These are phyloP conservation scores for Teunomyces tritomae DNA, from an alignment of 805 yeast species.

Conservation along the genomic window DNA sequence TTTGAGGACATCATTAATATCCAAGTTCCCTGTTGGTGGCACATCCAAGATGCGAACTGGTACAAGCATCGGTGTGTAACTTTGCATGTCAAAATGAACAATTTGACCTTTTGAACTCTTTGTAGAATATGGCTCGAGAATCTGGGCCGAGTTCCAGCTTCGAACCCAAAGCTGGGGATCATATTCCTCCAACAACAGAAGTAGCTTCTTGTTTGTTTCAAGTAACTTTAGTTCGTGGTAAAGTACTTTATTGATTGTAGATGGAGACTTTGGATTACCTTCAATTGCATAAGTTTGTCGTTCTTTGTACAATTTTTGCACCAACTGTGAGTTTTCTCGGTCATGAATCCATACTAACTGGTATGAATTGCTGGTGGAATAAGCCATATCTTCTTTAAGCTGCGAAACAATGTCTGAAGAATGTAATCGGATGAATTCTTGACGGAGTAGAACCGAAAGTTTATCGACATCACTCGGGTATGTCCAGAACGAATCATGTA, in stretches of 20 bases:
- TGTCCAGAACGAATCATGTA: conserved; percentile 48
- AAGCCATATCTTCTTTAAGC: conserved; percentile 24
- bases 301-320: conserved; percentile 3
- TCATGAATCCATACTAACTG: conserved; percentile 35
- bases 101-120: background rate
- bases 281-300: conserved; percentile 5
- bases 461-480: conserved; percentile 28
- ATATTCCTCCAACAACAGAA: conserved; percentile 15
- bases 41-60: conserved; percentile 27
- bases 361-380: conserved; percentile 19
- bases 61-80: conserved; percentile 19
- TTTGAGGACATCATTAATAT: conserved; percentile 27
- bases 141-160: background rate
- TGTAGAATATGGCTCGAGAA: conserved; percentile 4
- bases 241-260: conserved; percentile 7
- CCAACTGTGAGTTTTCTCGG: conserved; percentile 8
- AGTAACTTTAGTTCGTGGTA: conserved; percentile 13
- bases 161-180: conserved; percentile 23
- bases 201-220: conserved; percentile 2
- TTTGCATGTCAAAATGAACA: background rate
- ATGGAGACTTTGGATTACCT: background rate
- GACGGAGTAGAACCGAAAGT: conserved; percentile 26
- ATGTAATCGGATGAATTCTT: conserved; percentile 37
- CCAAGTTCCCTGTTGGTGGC: conserved; percentile 33
- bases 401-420: conserved; percentile 21